phyloP scores from a whole-genome alignment of 2,329 filamentous ascomycete genomes.

The Alternaria sp. region DNA sequence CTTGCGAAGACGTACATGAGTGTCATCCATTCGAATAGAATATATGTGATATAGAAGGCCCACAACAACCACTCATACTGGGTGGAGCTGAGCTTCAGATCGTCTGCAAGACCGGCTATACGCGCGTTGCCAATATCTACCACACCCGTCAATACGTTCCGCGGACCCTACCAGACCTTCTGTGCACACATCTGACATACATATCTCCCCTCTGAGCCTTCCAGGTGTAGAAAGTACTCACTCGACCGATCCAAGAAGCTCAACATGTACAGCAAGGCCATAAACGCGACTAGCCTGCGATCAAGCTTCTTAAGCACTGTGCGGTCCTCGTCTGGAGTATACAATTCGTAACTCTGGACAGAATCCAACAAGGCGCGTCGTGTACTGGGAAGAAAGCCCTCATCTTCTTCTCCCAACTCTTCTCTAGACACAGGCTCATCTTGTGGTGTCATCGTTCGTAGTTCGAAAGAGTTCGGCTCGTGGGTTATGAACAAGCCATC shows the following conservation, averaged over 20 bases:
- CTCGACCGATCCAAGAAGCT: conserved; percentile 88
- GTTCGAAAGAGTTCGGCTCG: conserved; percentile 37
- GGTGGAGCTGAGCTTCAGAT: conserved; percentile 62
- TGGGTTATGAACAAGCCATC: conserved; percentile 20
- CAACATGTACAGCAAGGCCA: conserved; percentile 83
- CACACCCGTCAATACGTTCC: conserved; percentile 13
- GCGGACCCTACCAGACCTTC: background rate
- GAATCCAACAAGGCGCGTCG: conserved; percentile 38
- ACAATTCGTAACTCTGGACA: conserved; percentile 60
- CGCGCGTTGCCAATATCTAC: conserved; percentile 70
- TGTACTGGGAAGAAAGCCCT: conserved; percentile 30
- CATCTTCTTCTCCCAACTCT: conserved; percentile 36
- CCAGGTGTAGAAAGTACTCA: conserved; percentile 51
- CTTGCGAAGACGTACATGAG: conserved; percentile 56
- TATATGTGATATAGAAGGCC: conserved; percentile 70
- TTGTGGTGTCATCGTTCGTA: conserved; percentile 31
- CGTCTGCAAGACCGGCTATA: conserved; percentile 65
- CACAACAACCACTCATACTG: conserved; percentile 70
- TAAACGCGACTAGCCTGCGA: conserved; percentile 77
- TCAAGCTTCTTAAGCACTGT: conserved; percentile 79
- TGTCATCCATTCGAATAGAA: conserved; percentile 72
- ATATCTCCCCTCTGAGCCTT: background rate
- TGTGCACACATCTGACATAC: conserved; percentile 37
- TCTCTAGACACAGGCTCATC: conserved; percentile 19
- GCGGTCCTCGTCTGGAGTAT: conserved; percentile 74